A percentile compares a stretch with the other conserved stretches of the same genome.
These are phyloP conservation scores for Chrysopogon serrulatus DNA, from an alignment of 176 grass and related monocot genomes.

Conservation along the genomic window DNA sequence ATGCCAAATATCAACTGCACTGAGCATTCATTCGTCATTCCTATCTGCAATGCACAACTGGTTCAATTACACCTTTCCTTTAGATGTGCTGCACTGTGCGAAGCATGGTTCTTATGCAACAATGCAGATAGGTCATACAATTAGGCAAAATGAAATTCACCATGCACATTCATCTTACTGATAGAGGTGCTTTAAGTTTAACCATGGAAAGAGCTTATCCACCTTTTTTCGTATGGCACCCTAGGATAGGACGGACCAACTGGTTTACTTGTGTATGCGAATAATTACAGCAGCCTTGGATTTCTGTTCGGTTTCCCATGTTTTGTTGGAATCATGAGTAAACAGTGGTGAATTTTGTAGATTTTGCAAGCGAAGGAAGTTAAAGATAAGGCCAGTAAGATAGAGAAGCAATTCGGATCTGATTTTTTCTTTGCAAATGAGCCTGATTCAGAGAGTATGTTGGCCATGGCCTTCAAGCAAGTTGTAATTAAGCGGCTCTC, in stretches of 20 bases:
- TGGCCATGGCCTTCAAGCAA: slow-evolving; percentile 80
- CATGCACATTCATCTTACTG: neutral
- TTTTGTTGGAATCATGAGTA: neutral
- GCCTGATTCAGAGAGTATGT: slow-evolving; percentile 40
- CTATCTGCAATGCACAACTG: neutral
- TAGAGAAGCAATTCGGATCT: slow-evolving; percentile 30
- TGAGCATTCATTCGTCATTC: neutral
- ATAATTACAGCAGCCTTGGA: neutral
- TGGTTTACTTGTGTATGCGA: neutral
- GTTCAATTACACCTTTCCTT: too few relatives aligned
- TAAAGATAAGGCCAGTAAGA: slow-evolving; percentile 62
- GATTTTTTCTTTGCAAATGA: slow-evolving; percentile 39
- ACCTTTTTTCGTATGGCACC: neutral
- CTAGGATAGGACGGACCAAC: neutral
- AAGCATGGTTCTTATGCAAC: neutral
- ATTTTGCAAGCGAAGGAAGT: slow-evolving; percentile 76
- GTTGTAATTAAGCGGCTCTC: slow-evolving; percentile 57
- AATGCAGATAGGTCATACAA: neutral
- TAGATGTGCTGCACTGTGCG: neutral
- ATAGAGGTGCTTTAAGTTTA: neutral
- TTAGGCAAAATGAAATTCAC: neutral
- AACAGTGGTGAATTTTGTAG: slow-evolving; percentile 5
- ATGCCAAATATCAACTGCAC: neutral
- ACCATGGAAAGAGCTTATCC: neutral
- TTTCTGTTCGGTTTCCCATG: neutral